phyloP scores from a whole-genome alignment of 192 early-diverging fungal genomes.

The Podochytrium sp. region DNA sequence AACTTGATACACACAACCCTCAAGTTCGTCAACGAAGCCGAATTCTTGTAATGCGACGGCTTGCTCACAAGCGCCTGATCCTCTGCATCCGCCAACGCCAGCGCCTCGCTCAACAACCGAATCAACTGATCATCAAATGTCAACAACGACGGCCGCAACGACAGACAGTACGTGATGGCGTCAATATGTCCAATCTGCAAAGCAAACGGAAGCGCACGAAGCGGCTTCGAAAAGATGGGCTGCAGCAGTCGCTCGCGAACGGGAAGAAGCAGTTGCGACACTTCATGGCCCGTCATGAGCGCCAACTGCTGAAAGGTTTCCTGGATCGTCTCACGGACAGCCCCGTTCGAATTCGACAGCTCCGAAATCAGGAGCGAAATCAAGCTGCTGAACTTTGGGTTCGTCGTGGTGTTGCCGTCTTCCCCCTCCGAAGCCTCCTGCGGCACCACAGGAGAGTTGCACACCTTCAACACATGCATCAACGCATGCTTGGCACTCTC shows the following conservation, averaged over 20 bases:
- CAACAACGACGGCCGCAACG: constrained; percentile 83
- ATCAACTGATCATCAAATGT: constrained; percentile 91
- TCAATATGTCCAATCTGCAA: constrained; percentile 99
- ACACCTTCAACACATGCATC: constrained; percentile 74
- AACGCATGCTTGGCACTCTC: constrained; percentile 76
- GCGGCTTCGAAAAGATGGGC: constrained; percentile 96
- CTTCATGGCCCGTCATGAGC: constrained; percentile 73
- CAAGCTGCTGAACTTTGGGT: constrained; percentile 76
- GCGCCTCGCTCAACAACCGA: constrained; percentile 85
- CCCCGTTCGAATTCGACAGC: constrained; percentile 85
- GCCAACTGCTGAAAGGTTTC: constrained; percentile 79
- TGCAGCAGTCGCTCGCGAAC: constrained; percentile 82
- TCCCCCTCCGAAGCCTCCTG: constrained; percentile 16
- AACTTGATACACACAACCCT: constrained; percentile 97
- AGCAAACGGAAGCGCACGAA: constrained; percentile 90
- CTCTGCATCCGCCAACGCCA: constrained; percentile 94
- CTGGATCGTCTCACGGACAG: constrained; percentile 89
- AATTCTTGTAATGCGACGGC: constrained; percentile 79
- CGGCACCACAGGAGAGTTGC: constrained; percentile 32
- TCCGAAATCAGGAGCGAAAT: constrained; percentile 84
- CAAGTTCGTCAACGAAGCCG: constrained; percentile 80
- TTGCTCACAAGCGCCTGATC: constrained; percentile 92
- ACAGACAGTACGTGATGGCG: constrained; percentile 95
- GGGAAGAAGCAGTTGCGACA: constrained; percentile 84
- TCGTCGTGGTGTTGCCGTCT: constrained; percentile 4